phyloP scores from a whole-genome alignment of 2,329 filamentous ascomycete genomes.

The Myriosclerotinia scirpicola region DNA sequence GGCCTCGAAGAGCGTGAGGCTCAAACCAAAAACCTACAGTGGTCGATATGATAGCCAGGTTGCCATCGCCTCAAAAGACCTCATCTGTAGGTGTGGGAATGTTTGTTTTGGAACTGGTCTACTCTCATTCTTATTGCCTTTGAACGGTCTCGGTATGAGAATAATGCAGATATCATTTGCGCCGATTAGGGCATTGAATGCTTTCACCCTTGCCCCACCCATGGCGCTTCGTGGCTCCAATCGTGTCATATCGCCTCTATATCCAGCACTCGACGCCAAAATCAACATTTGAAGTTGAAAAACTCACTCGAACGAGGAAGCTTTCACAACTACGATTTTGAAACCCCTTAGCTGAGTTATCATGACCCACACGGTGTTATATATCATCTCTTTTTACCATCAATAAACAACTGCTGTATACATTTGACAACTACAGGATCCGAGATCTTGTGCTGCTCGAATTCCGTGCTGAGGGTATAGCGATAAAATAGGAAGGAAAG shows the following conservation, averaged over 20 bases:
- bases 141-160: neutral
- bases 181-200: neutral
- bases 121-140: too few species aligned
- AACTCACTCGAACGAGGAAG: neutral
- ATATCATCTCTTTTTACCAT: neutral
- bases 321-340: neutral
- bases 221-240: too few species aligned
- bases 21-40: neutral
- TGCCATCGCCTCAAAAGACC: neutral
- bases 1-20: too few species aligned
- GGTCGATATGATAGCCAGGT: neutral
- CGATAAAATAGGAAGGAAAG: neutral
- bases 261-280: neutral
- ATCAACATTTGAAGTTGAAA: neutral
- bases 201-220: too few species aligned
- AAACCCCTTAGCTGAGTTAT: neutral
- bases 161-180: neutral
- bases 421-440: neutral
- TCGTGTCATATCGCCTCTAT: neutral
- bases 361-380: neutral
- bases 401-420: neutral
- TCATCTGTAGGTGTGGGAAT: neutral
- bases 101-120: neutral
- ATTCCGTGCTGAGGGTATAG: neutral
- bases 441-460: neutral